Evolutionary conservation across 306 rosid species (phyloP), one percentile per base, ranked within the genome.

Genomic region (Erythrophleum fordii): DNA sequence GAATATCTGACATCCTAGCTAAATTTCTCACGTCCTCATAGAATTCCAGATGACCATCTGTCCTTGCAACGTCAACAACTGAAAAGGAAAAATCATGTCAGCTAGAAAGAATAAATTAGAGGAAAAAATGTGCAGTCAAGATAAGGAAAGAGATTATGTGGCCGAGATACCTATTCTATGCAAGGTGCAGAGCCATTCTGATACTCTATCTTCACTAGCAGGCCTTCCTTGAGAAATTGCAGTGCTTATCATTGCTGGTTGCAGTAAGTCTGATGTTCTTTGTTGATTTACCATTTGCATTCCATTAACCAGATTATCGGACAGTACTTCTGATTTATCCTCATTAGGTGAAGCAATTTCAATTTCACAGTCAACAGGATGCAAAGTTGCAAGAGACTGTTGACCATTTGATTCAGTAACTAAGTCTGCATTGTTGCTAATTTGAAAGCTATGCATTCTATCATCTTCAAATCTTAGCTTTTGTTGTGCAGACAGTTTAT

Each of bases 111-210:
- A 83, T 34, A 66, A 34, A 34, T 51, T 44, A 77, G 71, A 49
- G 46, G 56, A 70, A 81, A 78, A 62, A 23, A 48, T 65, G 62
- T 61, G 72, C n/a, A 51, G 42, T 26, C 13, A 13, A 44, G 62
- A 37, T 46, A 72, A 67, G 31, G 70, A 75, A 42, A 62, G 42
- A 84, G 72, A 35, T 42, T 25, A 35, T 42, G 82, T 39, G 42
- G 49, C 52, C 48, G 69, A 79, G 72, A 66, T 89, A 88, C 98
- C 98, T 83, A 92, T 94, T 75, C 88, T 88, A 83, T 94, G 98
- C 83, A 94, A 90, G 71, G 97, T 94, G 97, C 97, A 94, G 70
- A 92, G 95, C 98, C 98, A 94, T 85, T 94, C 98, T 28, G 98
- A 90, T 77, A 89, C 92, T 81, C 86, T 89, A 61, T 87, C 93